Evolutionary conservation across 768 basidiomycete species (phyloP).

Genomic region (Udeniomyces megalosporus): DNA sequence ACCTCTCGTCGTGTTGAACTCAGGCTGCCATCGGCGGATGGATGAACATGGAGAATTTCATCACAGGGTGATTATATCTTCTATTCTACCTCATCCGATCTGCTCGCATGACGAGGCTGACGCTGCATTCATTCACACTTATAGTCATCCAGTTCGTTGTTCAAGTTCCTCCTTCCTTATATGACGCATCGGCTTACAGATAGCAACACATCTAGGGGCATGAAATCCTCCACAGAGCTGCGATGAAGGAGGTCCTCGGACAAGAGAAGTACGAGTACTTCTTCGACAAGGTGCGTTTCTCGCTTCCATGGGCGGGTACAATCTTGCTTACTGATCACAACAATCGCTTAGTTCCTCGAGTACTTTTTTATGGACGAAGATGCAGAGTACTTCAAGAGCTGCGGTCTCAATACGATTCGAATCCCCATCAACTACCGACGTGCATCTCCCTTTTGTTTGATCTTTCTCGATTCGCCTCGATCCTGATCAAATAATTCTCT

Average conservation of each 20-base stretch:
- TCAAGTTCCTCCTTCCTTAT: too few relatives aligned
- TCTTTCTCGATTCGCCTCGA: too few relatives aligned
- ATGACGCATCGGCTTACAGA: too few relatives aligned
- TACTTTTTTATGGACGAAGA: constrained; percentile 67
- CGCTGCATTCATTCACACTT: constrained; percentile 20
- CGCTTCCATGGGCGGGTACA: neutral
- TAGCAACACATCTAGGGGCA: constrained; percentile 53
- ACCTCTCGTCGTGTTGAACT: neutral
- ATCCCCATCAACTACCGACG: constrained; percentile 55
- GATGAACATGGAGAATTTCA: constrained; percentile 54
- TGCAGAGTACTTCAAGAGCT: constrained; percentile 49
- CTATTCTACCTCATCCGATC: constrained; percentile 9
- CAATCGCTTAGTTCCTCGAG: constrained; percentile 43
- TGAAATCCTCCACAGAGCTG: constrained; percentile 29
- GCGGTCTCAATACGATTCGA: constrained; percentile 66
- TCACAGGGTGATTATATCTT: neutral
- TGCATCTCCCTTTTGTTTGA: too few relatives aligned
- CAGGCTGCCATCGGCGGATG: constrained; percentile 40
- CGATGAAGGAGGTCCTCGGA: constrained; percentile 47
- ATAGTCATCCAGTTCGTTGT: constrained; percentile 35
- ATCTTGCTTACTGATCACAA: neutral
- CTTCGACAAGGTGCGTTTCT: constrained; percentile 53
- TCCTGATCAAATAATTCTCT: too few relatives aligned
- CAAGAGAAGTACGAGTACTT: constrained; percentile 42
- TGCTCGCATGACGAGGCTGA: neutral